A percentile compares a stretch with the other conserved stretches of the same genome.
Conservation (phyloP, 192 early-diverging fungal genomes). For the Entomortierella lignicola region DNA sequence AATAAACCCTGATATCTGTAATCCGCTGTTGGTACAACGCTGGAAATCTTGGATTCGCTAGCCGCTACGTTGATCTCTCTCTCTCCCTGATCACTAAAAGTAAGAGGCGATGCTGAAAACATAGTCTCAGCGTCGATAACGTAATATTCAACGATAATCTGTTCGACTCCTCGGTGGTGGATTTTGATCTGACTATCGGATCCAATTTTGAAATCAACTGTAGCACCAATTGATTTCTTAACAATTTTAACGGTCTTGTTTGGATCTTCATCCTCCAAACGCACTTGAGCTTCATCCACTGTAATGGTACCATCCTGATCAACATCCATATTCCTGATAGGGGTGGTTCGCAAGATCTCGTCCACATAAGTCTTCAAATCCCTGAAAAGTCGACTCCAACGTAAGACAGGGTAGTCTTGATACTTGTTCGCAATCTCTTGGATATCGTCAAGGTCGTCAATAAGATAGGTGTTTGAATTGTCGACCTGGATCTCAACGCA, state of each 20-base stretch:
- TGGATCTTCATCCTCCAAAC: neutral
- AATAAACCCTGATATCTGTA: too few species aligned
- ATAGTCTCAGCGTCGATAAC: slow-evolving; percentile 61
- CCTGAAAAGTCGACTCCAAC: slow-evolving; percentile 56
- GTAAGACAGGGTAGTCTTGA: slow-evolving; percentile 48
- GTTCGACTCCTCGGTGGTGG: slow-evolving; percentile 43
- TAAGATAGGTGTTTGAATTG: neutral
- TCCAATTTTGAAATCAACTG: slow-evolving; percentile 56
- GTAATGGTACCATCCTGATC: neutral
- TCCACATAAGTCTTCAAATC: slow-evolving; percentile 52
- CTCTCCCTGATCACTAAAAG: slow-evolving; percentile 58
- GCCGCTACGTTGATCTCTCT: slow-evolving; percentile 23
- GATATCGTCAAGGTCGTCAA: slow-evolving; percentile 22
- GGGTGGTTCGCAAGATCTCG: slow-evolving; percentile 24
- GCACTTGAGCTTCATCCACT: neutral
- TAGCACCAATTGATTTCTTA: slow-evolving; percentile 23
- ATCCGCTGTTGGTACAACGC: neutral
- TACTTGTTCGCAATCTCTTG: slow-evolving; percentile 44
- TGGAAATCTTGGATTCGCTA: neutral
- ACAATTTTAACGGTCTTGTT: neutral
- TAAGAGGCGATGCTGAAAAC: slow-evolving; percentile 61
- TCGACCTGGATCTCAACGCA: slow-evolving; percentile 40
- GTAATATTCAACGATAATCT: slow-evolving; percentile 56
- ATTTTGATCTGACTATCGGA: slow-evolving; percentile 47
- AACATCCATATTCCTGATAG: neutral